These are phyloP conservation scores for Ophiognomonia clavigignenti-juglandacearum DNA, from an alignment of 2,329 filamentous ascomycete genomes.

Conservation along the genomic window DNA sequence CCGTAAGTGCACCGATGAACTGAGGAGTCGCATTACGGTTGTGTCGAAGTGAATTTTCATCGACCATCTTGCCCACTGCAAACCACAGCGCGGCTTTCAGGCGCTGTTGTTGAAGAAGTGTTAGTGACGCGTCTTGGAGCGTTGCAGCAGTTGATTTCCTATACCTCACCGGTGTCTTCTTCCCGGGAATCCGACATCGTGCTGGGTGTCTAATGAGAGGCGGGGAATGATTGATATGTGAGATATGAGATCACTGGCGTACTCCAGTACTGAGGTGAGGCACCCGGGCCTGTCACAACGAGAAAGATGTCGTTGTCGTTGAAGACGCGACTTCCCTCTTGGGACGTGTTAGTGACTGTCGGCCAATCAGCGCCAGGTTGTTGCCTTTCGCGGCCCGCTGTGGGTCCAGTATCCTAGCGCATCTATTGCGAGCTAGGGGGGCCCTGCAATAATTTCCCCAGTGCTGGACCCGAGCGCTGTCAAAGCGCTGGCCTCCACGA, in stretches of 20 bases:
- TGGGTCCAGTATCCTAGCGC: background rate
- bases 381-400: background rate
- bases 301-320: background rate
- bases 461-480: background rate
- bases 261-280: background rate
- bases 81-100: slow-evolving; percentile 85
- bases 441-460: background rate
- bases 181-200: slow-evolving; percentile 27
- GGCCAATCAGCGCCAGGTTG: slow-evolving; percentile 2
- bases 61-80: slow-evolving; percentile 79
- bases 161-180: slow-evolving; percentile 28
- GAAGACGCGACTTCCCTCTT: slow-evolving; percentile 9
- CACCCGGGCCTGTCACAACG: background rate
- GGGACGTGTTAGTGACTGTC: background rate
- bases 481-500: background rate
- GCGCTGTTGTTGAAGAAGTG: slow-evolving; percentile 43
- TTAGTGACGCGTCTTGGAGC: slow-evolving; percentile 5
- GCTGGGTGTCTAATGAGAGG: background rate
- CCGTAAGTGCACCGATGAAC: slow-evolving; percentile 81
- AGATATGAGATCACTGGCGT: no score
- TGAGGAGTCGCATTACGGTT: slow-evolving; percentile 86
- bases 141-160: background rate
- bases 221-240: no score
- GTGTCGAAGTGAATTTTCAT: slow-evolving; percentile 69
- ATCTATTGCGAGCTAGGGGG: no score